phyloP scores from a whole-genome alignment of 2,329 filamentous ascomycete genomes.

The Alternaria novae-zelandiae region DNA sequence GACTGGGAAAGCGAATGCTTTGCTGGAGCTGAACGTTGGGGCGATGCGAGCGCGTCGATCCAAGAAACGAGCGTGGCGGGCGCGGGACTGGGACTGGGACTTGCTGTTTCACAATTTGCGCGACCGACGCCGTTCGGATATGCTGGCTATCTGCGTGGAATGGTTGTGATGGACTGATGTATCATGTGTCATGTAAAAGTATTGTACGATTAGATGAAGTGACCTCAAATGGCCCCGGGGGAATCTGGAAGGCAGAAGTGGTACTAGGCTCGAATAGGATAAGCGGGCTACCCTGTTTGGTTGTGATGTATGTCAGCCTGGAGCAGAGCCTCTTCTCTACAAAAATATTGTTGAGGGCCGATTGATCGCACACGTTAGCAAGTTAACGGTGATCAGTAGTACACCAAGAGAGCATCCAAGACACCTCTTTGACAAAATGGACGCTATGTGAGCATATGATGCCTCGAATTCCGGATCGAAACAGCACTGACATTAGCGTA shows the following conservation, averaged over 20 bases:
- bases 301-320: too few species aligned
- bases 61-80: not conserved
- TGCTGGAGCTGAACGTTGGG: not conserved
- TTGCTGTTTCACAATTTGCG: not conserved
- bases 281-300: too few species aligned
- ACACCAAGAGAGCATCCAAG: too few species aligned
- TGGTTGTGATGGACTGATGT: slow-evolving; percentile 6
- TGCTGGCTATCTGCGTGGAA: slow-evolving; percentile 6
- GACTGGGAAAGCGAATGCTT: slow-evolving; percentile 1
- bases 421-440: not conserved
- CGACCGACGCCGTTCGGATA: not conserved
- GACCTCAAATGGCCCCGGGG: too few species aligned
- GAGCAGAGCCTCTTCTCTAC: too few species aligned
- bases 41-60: not conserved
- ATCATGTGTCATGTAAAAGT: not conserved
- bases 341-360: too few species aligned
- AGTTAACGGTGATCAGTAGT: too few species aligned
- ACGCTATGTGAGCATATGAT: not conserved
- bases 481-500: not conserved
- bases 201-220: not conserved
- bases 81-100: not conserved
- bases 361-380: too few species aligned
- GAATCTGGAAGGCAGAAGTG: not conserved
- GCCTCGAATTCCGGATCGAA: not conserved
- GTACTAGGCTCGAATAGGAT: not conserved